phyloP scores from a whole-genome alignment of 1,284 basidiomycete species.

The Testicularia cyperi region DNA sequence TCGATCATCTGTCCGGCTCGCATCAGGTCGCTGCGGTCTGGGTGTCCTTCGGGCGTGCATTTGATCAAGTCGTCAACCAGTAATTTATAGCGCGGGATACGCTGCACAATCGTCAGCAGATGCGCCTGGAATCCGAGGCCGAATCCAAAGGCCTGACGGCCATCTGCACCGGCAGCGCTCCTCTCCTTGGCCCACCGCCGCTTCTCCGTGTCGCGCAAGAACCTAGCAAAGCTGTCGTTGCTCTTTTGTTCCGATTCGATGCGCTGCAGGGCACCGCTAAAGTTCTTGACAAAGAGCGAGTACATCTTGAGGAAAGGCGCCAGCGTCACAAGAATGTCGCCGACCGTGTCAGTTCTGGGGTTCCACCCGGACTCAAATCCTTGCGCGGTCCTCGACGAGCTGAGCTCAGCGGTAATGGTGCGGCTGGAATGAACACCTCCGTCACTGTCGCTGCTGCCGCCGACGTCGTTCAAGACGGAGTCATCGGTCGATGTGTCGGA shows the following conservation, averaged over 20 bases:
- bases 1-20: conserved; percentile 47
- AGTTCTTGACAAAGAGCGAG: conserved; percentile 59
- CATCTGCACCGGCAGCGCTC: conserved; percentile 5
- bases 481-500: conserved; percentile 1
- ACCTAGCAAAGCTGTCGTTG: conserved; percentile 50
- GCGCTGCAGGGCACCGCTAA: conserved; percentile 50
- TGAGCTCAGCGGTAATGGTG: background rate
- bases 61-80: conserved; percentile 53
- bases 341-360: conserved; percentile 41
- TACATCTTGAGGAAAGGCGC: conserved; percentile 60
- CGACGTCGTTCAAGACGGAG: conserved; percentile 63
- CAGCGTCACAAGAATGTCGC: conserved; percentile 56
- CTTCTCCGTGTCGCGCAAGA: conserved; percentile 49
- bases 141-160: conserved; percentile 36
- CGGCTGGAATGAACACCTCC: too few species aligned
- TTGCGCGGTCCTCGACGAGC: background rate
- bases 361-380: conserved; percentile 33
- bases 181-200: conserved; percentile 17
- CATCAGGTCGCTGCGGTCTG: conserved; percentile 39
- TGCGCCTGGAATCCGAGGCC: conserved; percentile 57
- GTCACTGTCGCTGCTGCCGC: too few species aligned
- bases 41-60: conserved; percentile 46
- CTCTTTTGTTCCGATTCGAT: conserved; percentile 51
- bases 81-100: conserved; percentile 58
- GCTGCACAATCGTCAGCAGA: conserved; percentile 55